phyloP scores from a whole-genome alignment of 495 filamentous ascomycete species.

The Penicillium egyptiacum region DNA sequence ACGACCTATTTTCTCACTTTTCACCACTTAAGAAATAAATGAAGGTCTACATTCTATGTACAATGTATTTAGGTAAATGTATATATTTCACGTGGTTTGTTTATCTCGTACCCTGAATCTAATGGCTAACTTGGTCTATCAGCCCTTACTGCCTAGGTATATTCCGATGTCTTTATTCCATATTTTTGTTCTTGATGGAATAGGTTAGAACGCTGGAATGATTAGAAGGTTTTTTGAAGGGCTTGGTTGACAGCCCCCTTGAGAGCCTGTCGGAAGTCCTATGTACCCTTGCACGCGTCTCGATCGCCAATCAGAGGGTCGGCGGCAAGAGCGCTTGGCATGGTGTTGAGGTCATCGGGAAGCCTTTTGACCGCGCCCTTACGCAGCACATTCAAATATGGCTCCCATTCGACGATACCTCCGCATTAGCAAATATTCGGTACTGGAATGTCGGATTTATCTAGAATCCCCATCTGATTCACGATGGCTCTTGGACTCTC shows the following conservation, averaged over 20 bases:
- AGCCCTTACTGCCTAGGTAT: background rate
- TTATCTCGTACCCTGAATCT: too few relatives aligned
- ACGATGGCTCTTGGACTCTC: slow-evolving; percentile 73
- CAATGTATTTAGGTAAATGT: too few relatives aligned
- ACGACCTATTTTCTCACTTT: too few relatives aligned
- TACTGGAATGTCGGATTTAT: slow-evolving; percentile 93
- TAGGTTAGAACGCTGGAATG: background rate
- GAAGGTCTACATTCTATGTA: too few relatives aligned
- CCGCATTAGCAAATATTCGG: slow-evolving; percentile 81
- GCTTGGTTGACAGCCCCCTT: slow-evolving; percentile 5
- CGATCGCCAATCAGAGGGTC: slow-evolving; percentile 16
- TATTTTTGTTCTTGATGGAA: background rate
- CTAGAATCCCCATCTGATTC: slow-evolving; percentile 83
- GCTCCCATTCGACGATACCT: slow-evolving; percentile 81
- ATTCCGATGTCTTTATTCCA: background rate
- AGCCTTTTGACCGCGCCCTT: slow-evolving; percentile 2
- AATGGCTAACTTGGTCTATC: too few relatives aligned
- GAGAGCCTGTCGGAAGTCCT: background rate
- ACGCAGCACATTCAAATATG: slow-evolving; percentile 48
- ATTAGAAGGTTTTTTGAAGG: background rate
- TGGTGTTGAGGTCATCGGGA: slow-evolving; percentile 13
- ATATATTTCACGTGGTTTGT: too few relatives aligned
- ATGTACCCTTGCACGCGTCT: slow-evolving; percentile 5
- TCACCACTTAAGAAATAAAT: too few relatives aligned
- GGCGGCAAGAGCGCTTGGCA: slow-evolving; percentile 16